These are phyloP conservation scores for Monosporascus sp. DNA, from an alignment of 2,329 filamentous ascomycete species.

Conservation along the genomic window DNA sequence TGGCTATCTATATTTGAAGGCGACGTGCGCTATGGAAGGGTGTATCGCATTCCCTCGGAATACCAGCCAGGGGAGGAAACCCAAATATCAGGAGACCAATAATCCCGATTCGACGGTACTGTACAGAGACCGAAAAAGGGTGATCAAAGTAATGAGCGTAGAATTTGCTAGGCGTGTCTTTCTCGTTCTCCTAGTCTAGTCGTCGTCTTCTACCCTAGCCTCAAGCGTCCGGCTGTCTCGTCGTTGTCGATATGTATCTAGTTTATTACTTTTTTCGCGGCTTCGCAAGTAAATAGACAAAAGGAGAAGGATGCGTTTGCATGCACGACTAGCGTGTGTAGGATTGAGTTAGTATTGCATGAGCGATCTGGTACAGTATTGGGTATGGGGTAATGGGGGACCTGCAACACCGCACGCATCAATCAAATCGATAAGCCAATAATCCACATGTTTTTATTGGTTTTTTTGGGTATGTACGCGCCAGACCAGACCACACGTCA, in stretches of 20 bases:
- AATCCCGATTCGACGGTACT: background rate
- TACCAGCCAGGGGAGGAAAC: constrained; percentile 9
- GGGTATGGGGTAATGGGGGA: too few relatives aligned
- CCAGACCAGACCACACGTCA: background rate
- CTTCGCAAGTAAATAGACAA: background rate
- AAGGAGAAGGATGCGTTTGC: background rate
- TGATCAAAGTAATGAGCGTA: background rate
- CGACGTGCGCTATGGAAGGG: constrained; percentile 10
- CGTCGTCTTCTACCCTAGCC: too few relatives aligned
- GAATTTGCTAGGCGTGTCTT: background rate
- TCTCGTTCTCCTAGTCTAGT: background rate
- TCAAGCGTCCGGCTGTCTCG: background rate
- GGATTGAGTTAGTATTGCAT: background rate
- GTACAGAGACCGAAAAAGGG: background rate
- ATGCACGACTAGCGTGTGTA: background rate
- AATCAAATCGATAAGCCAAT: background rate
- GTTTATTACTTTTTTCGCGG: background rate
- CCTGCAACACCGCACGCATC: background rate
- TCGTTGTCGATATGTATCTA: background rate
- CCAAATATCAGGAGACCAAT: constrained; percentile 6
- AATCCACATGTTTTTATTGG: background rate
- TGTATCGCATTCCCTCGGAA: constrained; percentile 17
- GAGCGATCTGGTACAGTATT: too few relatives aligned
- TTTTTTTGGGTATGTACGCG: background rate
- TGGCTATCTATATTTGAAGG: constrained; percentile 18